Base-by-base conservation (phyloP, 148 eudicot genomes). In the Linanthus parryae region DNA sequence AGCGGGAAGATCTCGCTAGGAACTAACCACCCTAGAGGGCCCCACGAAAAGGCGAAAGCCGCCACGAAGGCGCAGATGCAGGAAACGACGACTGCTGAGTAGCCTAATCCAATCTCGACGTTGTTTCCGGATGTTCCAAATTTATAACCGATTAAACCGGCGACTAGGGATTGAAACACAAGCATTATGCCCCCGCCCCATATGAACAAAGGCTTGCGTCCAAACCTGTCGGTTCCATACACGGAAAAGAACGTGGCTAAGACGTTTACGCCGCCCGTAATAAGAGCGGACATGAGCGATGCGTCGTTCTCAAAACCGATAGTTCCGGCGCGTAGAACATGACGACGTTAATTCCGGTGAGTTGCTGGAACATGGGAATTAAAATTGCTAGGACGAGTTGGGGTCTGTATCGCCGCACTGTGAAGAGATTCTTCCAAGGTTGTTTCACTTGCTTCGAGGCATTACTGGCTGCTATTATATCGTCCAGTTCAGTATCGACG, bases 271-370 rank as follows among this genome's bases (percentile, higher is more conserved):
- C 27, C 23, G 0, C 73, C 73, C 4, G 63, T 63, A 14, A 73
- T 67, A 1, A 63, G 15, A 4, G 77, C 52, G 1, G 66, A 63
- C 60, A 55, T 44, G 3, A 73, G 59, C 7, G 73, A 63, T 2
- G 73, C 69, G 8, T 56, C 21, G 8, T 26, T 28, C 9, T 58
- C 58, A 38, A 73, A 73, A 0, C 73, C 77, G 7, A 73, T 34
- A 0, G 73, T 67, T 62, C 56, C 0, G 77, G 77, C 0, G 69
- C 73, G 12, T 67, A 73, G 5, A 73, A 67, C 69, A 63, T 63
- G 35, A 67, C 68, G 11, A 67, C 68, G 37, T 73, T 73, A 19
- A 73, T 73, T 1, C 76, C 76, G 3, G 71, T 72, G 17, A 72
- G 5, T n/a, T 72, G 76, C 33, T 72, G 71, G 49, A 72, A 72